Evolutionary conservation across 495 filamentous ascomycete species (phyloP), one percentile per base, ranked within the genome.

Genomic region (Pyronema omphalodes): DNA sequence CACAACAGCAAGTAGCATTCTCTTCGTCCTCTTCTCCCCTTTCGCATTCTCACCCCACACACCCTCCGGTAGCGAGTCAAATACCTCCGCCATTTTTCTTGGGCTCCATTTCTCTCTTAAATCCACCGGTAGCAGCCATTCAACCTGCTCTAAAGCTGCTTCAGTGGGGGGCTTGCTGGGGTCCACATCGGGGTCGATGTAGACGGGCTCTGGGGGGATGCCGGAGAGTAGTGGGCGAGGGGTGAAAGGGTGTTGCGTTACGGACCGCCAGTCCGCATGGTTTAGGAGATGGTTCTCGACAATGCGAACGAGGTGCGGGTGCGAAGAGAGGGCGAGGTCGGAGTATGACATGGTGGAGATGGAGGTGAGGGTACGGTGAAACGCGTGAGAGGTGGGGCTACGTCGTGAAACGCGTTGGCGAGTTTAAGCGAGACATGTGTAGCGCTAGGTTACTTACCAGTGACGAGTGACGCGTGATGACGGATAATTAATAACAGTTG

Each of bases 51-150:
- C 58, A 18, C 51, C 65, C 60, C 49, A 58, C 29, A 55, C 73
- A 37, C 76, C 69, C 46, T 71, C 67, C 1, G 72, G 71, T 19
- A 94, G 68, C 19, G 73, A 74, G 70, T 94, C 85, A 68, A 98
- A 94, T 5, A 94, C 77, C 17, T 74, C 74, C 14, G 83, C 83
- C 66, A 94, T 82, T 53, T 76, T 73, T 43, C 72, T 71, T 60
- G 93, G 66, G 54, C 76, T 87, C 86, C 85, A 94, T 52, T 81
- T 78, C 70, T 96, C 89, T 14, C 77, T 73, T 44, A 94, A 70
- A 40, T 83, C 79, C 18, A 79, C 79, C 1, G 93, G 87, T n/a
- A 96, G 68, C 5, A 96, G 83, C 79, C 88, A 95, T 64, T 94
- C 82, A 48, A 56, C 34, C 33, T 65, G 55, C 44, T 33, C 40